A percentile compares a stretch with the other conserved stretches of the same genome.
Conservation (phyloP, 495 filamentous ascomycete genomes). For the Thermochaetoides thermophila region DNA sequence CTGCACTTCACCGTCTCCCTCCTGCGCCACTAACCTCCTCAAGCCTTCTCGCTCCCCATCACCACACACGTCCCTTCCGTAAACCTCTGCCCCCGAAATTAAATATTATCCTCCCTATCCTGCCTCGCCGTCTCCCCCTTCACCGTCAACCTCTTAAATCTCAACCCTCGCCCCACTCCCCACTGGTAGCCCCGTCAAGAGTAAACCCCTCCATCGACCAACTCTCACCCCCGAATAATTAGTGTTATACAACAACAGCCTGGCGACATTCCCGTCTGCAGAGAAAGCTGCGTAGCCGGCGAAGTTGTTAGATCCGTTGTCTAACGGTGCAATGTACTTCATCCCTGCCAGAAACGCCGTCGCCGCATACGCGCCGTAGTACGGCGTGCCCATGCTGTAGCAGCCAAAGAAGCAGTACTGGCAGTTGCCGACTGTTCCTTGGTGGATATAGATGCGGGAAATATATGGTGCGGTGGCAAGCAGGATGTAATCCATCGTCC, state of each 20-base stretch:
- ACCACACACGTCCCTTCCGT: constrained; percentile 37
- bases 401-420: constrained; percentile 48
- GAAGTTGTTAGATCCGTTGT: constrained; percentile 32
- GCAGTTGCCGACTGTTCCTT: constrained; percentile 46
- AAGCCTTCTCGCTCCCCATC: constrained; percentile 25
- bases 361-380: constrained; percentile 43
- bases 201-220: constrained; percentile 31
- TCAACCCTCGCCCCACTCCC: constrained; percentile 18
- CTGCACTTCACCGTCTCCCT: no score
- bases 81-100: constrained; percentile 40
- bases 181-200: constrained; percentile 27
- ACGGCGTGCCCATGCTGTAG: constrained; percentile 40
- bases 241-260: constrained; percentile 40
- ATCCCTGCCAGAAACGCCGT: constrained; percentile 38
- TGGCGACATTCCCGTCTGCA: constrained; percentile 21
- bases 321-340: constrained; percentile 34
- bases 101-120: constrained; percentile 32
- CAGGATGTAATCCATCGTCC: constrained; percentile 46
- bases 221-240: constrained; percentile 39
- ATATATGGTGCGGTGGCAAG: constrained; percentile 31
- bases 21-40: no score
- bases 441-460: constrained; percentile 44
- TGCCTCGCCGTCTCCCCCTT: constrained; percentile 32
- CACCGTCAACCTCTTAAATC: constrained; percentile 41
- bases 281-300: constrained; percentile 40